These are phyloP conservation scores for Guyanaporus albipodus DNA, from an alignment of 768 basidiomycete species.

Conservation along the genomic window DNA sequence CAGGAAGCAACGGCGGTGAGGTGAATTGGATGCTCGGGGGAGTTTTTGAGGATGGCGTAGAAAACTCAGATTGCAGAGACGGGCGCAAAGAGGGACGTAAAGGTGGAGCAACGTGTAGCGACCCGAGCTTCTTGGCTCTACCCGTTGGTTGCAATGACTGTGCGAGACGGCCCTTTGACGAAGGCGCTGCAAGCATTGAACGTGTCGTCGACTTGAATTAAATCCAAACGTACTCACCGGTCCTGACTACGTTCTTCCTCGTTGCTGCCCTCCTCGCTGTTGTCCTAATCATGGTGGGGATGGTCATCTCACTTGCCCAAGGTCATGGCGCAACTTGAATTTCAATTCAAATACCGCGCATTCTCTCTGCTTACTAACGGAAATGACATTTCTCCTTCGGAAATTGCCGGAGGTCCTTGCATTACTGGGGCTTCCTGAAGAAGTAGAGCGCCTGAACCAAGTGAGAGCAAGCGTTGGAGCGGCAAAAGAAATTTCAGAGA, in stretches of 20 bases:
- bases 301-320: neutral
- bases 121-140: slow-evolving; percentile 25
- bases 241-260: slow-evolving; percentile 9
- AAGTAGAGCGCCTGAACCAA: no score
- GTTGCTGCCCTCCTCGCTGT: slow-evolving; percentile 5
- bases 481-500: no score
- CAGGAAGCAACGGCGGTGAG: slow-evolving; percentile 67
- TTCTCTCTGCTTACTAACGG: slow-evolving; percentile 7
- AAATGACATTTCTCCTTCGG: no score
- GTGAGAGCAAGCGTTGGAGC: no score
- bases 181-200: slow-evolving; percentile 11
- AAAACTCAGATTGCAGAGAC: slow-evolving; percentile 41
- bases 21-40: slow-evolving; percentile 48
- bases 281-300: slow-evolving; percentile 5
- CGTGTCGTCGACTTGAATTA: no score
- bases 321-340: no score
- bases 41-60: slow-evolving; percentile 19
- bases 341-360: slow-evolving; percentile 17
- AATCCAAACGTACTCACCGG: slow-evolving; percentile 10
- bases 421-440: no score
- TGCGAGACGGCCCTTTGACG: slow-evolving; percentile 27
- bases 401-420: no score
- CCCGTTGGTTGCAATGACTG: slow-evolving; percentile 27
- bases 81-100: slow-evolving; percentile 17
- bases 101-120: slow-evolving; percentile 23